phyloP scores from a whole-genome alignment of 208 protist genomes.

The Leishmania amazonensis region DNA sequence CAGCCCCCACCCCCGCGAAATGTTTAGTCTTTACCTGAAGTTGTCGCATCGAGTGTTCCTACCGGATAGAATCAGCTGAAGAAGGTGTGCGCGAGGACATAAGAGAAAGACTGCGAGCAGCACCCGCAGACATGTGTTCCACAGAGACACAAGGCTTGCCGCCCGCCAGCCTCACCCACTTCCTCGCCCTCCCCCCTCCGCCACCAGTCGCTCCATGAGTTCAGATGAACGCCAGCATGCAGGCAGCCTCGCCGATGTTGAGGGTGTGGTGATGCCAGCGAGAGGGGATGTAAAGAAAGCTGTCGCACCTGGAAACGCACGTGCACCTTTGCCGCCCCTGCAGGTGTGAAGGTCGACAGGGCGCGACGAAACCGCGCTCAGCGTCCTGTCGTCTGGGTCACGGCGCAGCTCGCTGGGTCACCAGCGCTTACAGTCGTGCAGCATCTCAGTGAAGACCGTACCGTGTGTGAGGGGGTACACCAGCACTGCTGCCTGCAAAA shows the following conservation, averaged over 20 bases:
- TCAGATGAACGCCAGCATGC: conserved; percentile 54
- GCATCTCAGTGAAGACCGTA: conserved; percentile 46
- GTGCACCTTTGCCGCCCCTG: conserved; percentile 13
- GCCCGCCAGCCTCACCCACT: not conserved
- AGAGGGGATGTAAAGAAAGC: conserved; percentile 50
- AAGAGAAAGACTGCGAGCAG: not conserved
- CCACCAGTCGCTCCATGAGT: not conserved
- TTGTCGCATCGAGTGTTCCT: not conserved
- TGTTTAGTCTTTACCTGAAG: not conserved
- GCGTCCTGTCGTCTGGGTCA: conserved; percentile 37
- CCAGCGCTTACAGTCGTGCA: conserved; percentile 50
- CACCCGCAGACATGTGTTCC: not conserved
- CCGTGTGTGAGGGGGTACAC: conserved; percentile 62
- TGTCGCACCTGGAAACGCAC: conserved; percentile 41
- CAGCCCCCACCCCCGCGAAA: not conserved
- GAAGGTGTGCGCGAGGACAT: not conserved
- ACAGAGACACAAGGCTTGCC: not conserved
- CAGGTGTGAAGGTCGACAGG: conserved; percentile 19
- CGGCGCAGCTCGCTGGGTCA: conserved; percentile 34
- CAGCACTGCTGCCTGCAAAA: conserved; percentile 42
- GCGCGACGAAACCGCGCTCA: conserved; percentile 29
- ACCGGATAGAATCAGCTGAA: not conserved
- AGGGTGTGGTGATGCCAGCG: conserved; percentile 59
- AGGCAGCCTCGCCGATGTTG: conserved; percentile 55
- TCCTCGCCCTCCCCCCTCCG: not conserved